Evolutionary conservation across 306 rosid species (phyloP).

Genomic region (Sindora glabra): DNA sequence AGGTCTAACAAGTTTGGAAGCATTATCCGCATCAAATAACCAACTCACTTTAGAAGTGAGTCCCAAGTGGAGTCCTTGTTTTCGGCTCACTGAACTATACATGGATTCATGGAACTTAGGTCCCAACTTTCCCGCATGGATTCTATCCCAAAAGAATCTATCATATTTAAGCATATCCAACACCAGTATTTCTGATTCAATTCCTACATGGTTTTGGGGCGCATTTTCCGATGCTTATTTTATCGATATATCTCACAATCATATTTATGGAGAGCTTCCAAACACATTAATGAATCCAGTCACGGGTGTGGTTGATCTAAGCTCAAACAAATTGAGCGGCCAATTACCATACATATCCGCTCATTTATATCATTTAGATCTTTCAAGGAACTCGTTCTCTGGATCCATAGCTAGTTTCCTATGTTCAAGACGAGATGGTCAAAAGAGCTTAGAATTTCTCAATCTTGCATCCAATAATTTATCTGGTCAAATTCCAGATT

Average conservation of each 20-base stretch:
- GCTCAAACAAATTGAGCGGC: neutral
- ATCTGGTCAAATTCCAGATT: neutral
- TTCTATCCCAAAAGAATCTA: neutral
- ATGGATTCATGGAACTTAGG: constrained; percentile 6
- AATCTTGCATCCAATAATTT: constrained; percentile 4
- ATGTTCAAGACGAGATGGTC: neutral
- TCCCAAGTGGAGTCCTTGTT: constrained; percentile 9
- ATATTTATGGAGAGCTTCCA: neutral
- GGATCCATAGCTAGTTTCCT: neutral
- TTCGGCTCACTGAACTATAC: fast-evolving
- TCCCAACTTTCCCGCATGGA: constrained; percentile 17
- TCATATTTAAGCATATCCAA: neutral
- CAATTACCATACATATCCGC: neutral
- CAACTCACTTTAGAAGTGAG: neutral
- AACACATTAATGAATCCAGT: neutral
- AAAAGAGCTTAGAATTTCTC: neutral
- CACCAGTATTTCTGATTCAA: neutral
- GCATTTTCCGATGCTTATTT: fast-evolving
- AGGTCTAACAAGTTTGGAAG: neutral
- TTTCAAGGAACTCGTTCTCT: neutral
- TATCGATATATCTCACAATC: neutral
- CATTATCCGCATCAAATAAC: neutral
- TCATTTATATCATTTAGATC: neutral
- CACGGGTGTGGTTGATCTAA: neutral
- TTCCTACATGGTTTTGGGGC: constrained; percentile 6